These are phyloP conservation scores for Verbascum thapsus DNA, from an alignment of 257 asterid species.

Conservation along the genomic window DNA sequence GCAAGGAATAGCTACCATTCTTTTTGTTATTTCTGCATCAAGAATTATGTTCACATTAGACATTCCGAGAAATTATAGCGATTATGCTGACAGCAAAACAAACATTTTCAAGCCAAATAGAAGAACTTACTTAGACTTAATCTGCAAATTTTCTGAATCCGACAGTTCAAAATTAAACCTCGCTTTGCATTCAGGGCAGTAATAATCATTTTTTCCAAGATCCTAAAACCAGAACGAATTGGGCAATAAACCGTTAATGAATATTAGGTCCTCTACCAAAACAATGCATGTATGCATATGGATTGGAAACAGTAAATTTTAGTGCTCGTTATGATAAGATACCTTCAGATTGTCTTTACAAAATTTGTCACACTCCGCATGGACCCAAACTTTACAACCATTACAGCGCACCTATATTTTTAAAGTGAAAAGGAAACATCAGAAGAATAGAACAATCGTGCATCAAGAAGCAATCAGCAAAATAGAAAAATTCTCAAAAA, in stretches of 20 bases:
- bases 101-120: constrained; percentile 24
- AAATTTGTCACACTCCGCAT: constrained; percentile 90
- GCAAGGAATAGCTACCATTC: constrained; percentile 54
- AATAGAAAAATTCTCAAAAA: constrained; percentile 9
- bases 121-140: constrained; percentile 65
- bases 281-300: neutral
- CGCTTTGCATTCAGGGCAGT: constrained; percentile 98
- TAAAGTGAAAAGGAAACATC: constrained; percentile 9
- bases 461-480: constrained; percentile 12
- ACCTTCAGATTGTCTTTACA: constrained; percentile 65
- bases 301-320: constrained; percentile 15
- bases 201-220: constrained; percentile 65
- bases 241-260: constrained; percentile 23
- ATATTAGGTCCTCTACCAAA: constrained; percentile 20
- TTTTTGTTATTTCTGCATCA: constrained; percentile 69
- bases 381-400: constrained; percentile 99
- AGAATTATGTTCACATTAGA: constrained; percentile 28
- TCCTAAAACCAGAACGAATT: constrained; percentile 52
- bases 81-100: neutral
- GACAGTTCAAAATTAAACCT: constrained; percentile 92
- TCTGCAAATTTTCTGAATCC: constrained; percentile 72
- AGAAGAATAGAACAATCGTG: constrained; percentile 25
- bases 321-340: constrained; percentile 24
- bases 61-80: neutral
- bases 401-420: constrained; percentile 74